Percentiles rank a stretch among this genome's conserved stretches.
phyloP scores from a whole-genome alignment of 2,329 filamentous ascomycete species.

The Ophiostoma perfectum region DNA sequence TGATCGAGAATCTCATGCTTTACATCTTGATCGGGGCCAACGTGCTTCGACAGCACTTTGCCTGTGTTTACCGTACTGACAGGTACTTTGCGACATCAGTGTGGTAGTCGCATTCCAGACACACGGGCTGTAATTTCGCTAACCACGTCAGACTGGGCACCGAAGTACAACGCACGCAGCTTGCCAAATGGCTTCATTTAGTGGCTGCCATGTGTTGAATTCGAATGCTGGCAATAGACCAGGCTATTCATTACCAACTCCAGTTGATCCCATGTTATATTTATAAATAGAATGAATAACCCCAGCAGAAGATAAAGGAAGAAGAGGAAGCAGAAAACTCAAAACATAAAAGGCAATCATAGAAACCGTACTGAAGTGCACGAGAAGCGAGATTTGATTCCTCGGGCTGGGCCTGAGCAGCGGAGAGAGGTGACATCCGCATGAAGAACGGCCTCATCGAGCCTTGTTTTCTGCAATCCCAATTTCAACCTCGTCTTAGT shows the following conservation, averaged over 20 bases:
- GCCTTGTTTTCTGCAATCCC: conserved; percentile 5
- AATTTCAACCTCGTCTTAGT: neutral
- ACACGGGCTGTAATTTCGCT: neutral
- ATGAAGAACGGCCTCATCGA: neutral
- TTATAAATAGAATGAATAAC: too few relatives aligned
- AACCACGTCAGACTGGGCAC: conserved; percentile 3
- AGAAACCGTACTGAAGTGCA: too few relatives aligned
- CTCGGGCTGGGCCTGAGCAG: neutral
- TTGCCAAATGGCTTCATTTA: neutral
- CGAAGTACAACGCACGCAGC: neutral
- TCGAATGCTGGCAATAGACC: neutral
- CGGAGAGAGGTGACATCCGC: neutral
- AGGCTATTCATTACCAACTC: neutral
- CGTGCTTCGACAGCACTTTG: too few relatives aligned
- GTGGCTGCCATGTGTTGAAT: neutral
- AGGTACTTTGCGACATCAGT: neutral
- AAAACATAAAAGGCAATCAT: too few relatives aligned
- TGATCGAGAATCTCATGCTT: neutral
- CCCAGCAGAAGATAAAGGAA: too few relatives aligned
- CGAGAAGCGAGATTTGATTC: too few relatives aligned
- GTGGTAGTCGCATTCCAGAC: neutral
- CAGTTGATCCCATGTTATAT: too few relatives aligned
- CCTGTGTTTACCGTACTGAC: neutral
- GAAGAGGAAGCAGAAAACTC: too few relatives aligned
- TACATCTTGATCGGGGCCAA: too few relatives aligned